A percentile compares a stretch with the other conserved stretches of the same genome.
Evolutionary conservation across 2,329 filamentous ascomycete genomes (phyloP).

Genomic region (Chrysoporthe deuterocubensis): DNA sequence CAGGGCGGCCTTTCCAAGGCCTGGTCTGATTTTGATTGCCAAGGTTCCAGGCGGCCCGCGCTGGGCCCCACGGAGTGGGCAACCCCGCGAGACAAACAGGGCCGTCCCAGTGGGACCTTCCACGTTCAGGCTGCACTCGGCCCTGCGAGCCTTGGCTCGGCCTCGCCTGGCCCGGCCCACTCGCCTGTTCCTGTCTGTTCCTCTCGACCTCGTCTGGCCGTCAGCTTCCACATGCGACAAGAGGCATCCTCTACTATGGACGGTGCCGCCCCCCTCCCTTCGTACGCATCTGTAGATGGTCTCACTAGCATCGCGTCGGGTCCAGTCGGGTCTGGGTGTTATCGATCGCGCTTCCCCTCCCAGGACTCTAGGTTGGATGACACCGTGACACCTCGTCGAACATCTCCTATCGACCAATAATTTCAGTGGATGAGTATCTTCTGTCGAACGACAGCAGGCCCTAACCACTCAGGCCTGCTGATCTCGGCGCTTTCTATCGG

Average conservation of each 20-base stretch:
- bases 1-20: background rate
- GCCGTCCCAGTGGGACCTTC: slow-evolving; percentile 2
- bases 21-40: background rate
- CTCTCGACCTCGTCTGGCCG: background rate
- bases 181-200: background rate
- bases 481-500: too few species aligned
- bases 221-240: background rate
- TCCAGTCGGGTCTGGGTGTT: too few species aligned
- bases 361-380: too few species aligned
- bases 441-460: too few species aligned
- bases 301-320: too few species aligned
- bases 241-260: background rate
- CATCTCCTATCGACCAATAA: too few species aligned
- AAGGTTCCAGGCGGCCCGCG: background rate
- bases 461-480: too few species aligned
- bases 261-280: too few species aligned
- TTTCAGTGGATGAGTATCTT: too few species aligned
- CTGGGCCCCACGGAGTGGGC: slow-evolving; percentile 7
- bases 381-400: too few species aligned
- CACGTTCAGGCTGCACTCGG: background rate
- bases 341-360: too few species aligned
- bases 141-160: background rate
- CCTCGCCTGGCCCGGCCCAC: background rate
- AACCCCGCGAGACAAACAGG: slow-evolving; percentile 11
- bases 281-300: too few species aligned